These are phyloP conservation scores for Spiraea crenata DNA, from an alignment of 331 rosid species.

Conservation along the genomic window DNA sequence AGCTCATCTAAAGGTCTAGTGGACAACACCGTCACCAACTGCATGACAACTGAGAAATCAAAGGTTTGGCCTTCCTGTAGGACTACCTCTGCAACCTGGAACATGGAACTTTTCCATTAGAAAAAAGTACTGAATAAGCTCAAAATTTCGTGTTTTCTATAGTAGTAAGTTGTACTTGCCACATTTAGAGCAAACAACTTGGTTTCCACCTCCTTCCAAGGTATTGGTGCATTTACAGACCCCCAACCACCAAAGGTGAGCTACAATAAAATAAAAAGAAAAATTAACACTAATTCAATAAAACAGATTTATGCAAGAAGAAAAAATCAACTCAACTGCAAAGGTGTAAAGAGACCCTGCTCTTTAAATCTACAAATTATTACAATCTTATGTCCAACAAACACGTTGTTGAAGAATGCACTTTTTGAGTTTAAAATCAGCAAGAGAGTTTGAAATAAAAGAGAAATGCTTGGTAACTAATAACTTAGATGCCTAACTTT, in stretches of 20 bases:
- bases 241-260: constrained; percentile 76
- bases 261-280: constrained; percentile 41
- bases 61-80: constrained; percentile 78
- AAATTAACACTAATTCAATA: constrained; percentile 7
- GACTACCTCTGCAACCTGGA: constrained; percentile 88
- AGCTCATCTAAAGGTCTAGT: constrained; percentile 69
- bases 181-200: constrained; percentile 89
- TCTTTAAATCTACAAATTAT: no score
- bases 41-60: constrained; percentile 80
- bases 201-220: constrained; percentile 95
- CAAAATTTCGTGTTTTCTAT: not conserved
- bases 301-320: constrained; percentile 3
- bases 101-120: constrained; percentile 32
- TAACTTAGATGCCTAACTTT: not conserved
- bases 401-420: not conserved
- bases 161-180: constrained; percentile 55
- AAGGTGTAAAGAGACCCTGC: not conserved
- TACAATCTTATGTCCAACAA: not conserved
- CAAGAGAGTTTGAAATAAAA: not conserved
- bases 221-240: constrained; percentile 63
- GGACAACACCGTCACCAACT: constrained; percentile 78
- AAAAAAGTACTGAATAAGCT: not conserved
- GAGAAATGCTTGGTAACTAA: not conserved
- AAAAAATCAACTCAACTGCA: not conserved
- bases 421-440: not conserved